Base-by-base conservation (phyloP, 768 basidiomycete genomes). In the Termitomyces heimii region DNA sequence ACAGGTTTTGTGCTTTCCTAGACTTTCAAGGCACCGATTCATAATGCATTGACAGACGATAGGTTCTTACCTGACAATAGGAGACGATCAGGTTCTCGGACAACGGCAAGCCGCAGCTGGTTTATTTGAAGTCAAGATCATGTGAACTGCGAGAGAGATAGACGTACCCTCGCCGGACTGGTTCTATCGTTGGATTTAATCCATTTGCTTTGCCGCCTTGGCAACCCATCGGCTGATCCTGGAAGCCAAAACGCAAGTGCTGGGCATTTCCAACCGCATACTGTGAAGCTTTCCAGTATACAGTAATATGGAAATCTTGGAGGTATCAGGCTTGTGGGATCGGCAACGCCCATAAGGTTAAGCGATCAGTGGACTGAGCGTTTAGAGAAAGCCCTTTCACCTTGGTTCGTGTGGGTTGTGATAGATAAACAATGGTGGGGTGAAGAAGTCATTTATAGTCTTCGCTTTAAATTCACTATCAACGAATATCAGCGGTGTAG, bases 401-500 rank as follows among this genome's bases (percentile, higher is more conserved):
- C 26, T 55, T 14, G 26, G 35, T 24, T 28, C 52, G 64, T 62
- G 43, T 55, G 54, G 58, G 56, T 49, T 42, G 50, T 32, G 54
- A 50, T 59, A 58, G 47, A 50, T 24, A 49, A 58, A 48, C 43
- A 61, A 60, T 57, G 43, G 62, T 48, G 58, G 57, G 59, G 53
- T 58, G 59, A 61, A 65, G 62, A 62, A 54, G 47, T 67, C 70
- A 77, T 78, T 79, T 80, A 80, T 79, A 78, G 70, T 53, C 68
- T 69, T 73, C 68, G 65, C 54, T 65, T 54, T 62, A 73, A 54
- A 63, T 63, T 63, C 60, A 61, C 60, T 52, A 39, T 46, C 62
- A 63, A 63, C 60, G 63, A 67, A 68, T 65, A 64, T 65, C 67
- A 71, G 70, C 58, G 65, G 70, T 65, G 61, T 64, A 65, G 63